A percentile compares a stretch with the other conserved stretches of the same genome.
phyloP scores from a whole-genome alignment of 805 yeast genomes.

The Tetrapisispora namnaoensis region DNA sequence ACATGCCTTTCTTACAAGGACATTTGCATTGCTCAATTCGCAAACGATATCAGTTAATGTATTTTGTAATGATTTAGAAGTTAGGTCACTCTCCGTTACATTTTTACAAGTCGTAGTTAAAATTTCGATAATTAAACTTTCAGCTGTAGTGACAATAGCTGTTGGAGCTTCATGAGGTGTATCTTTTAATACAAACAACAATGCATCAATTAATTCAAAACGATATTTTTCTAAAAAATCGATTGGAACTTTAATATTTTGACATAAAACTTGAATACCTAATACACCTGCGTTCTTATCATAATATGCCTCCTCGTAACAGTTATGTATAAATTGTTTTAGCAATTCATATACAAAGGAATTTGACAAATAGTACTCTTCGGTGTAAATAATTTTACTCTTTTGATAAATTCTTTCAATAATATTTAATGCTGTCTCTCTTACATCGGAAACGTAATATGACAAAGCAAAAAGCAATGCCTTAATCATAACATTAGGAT shows the following conservation, averaged over 20 bases:
- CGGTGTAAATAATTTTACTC: slow-evolving; percentile 59
- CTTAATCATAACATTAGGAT: slow-evolving; percentile 59
- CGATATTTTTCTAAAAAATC: slow-evolving; percentile 70
- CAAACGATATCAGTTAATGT: slow-evolving; percentile 83
- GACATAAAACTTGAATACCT: slow-evolving; percentile 67
- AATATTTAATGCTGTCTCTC: slow-evolving; percentile 60
- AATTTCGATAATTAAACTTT: slow-evolving; percentile 52
- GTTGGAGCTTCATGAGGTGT: slow-evolving; percentile 82
- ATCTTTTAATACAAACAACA: slow-evolving; percentile 84
- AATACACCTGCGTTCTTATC: slow-evolving; percentile 81
- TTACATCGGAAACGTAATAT: slow-evolving; percentile 59
- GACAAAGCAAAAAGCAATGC: slow-evolving; percentile 76
- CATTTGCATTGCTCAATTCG: slow-evolving; percentile 84
- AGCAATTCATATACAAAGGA: slow-evolving; percentile 70
- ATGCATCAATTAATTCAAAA: slow-evolving; percentile 73
- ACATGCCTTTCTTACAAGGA: slow-evolving; percentile 72
- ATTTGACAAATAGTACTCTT: slow-evolving; percentile 55
- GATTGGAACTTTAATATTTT: slow-evolving; percentile 56
- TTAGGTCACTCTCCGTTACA: slow-evolving; percentile 49
- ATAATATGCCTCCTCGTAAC: slow-evolving; percentile 83
- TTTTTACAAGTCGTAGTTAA: slow-evolving; percentile 56
- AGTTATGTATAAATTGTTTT: slow-evolving; percentile 77
- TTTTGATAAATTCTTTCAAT: slow-evolving; percentile 52
- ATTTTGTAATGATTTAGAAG: slow-evolving; percentile 63
- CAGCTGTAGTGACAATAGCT: slow-evolving; percentile 64